These are phyloP conservation scores for Fistulina hepatica DNA, from an alignment of 1,284 basidiomycete species.

Conservation along the genomic window DNA sequence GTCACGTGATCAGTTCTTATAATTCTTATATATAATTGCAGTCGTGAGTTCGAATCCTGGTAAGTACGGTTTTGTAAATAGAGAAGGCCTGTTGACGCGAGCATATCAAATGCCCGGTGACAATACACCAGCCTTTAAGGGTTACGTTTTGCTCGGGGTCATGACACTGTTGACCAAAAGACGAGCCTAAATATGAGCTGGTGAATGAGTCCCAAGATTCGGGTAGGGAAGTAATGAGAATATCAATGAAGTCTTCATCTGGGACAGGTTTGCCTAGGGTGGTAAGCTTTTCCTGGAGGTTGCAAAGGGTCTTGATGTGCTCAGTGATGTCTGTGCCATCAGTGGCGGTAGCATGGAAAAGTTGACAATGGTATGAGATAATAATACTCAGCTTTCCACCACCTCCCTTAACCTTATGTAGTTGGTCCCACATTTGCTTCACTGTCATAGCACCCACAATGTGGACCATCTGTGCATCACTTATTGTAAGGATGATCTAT, in stretches of 20 bases:
- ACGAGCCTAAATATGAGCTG: conserved; percentile 9
- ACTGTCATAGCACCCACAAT: conserved; percentile 18
- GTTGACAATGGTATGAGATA: conserved; percentile 14
- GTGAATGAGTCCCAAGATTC: conserved; percentile 18
- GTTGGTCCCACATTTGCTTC: conserved; percentile 19
- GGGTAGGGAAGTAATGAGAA: conserved; percentile 17
- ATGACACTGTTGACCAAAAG: too few species aligned
- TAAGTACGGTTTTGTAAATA: too few species aligned
- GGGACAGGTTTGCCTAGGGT: conserved; percentile 11
- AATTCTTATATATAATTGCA: too few species aligned
- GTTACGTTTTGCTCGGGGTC: too few species aligned
- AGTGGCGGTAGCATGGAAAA: conserved; percentile 13
- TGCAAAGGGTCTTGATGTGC: conserved; percentile 15
- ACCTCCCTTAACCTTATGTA: conserved; percentile 19
- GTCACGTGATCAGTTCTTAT: too few species aligned
- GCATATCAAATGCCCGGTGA: too few species aligned
- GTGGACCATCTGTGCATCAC: conserved; percentile 19
- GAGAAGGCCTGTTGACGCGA: too few species aligned
- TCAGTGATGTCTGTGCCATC: conserved; percentile 16
- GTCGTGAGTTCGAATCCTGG: too few species aligned
- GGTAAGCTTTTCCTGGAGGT: conserved; percentile 15
- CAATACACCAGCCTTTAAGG: too few species aligned
- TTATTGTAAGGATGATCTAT: conserved; percentile 18
- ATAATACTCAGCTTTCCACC: conserved; percentile 17
- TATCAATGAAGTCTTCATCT: conserved; percentile 17